A percentile compares a stretch with the other conserved stretches of the same genome.
Conservation (phyloP, 192 early-diverging fungal genomes). For the Entomortierella parvispora region DNA sequence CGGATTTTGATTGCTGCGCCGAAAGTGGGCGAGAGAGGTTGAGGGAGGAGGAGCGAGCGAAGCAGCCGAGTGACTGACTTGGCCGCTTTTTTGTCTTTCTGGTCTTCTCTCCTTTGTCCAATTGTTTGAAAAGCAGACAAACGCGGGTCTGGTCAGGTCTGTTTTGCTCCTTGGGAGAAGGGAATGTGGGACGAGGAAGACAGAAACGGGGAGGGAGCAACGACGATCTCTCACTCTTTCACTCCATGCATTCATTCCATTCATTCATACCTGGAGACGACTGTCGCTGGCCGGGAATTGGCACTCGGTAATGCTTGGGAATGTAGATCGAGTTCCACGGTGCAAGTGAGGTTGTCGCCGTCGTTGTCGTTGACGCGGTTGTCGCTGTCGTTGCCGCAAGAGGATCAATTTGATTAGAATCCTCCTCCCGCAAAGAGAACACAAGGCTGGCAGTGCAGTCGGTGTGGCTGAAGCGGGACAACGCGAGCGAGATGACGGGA, state of each 20-base stretch:
- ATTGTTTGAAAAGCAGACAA: too few relatives aligned
- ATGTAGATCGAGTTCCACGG: constrained; percentile 54
- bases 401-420: constrained; percentile 9
- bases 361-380: not conserved
- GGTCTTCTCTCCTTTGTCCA: too few relatives aligned
- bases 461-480: constrained; percentile 30
- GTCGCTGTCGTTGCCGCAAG: too few relatives aligned
- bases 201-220: too few relatives aligned
- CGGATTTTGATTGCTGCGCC: not conserved
- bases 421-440: constrained; percentile 16
- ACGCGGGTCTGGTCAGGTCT: too few relatives aligned
- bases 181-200: not conserved
- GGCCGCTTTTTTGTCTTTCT: not conserved
- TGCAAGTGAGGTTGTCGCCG: constrained; percentile 7
- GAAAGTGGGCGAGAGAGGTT: not conserved
- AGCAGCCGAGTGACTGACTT: not conserved
- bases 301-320: constrained; percentile 46
- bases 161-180: too few relatives aligned
- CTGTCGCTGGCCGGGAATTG: constrained; percentile 38
- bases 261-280: constrained; percentile 40
- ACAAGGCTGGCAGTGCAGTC: constrained; percentile 40
- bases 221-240: too few relatives aligned
- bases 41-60: not conserved
- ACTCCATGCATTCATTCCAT: too few relatives aligned
- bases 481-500: constrained; percentile 18